A percentile compares a stretch with the other conserved stretches of the same genome.
These are phyloP conservation scores for Camelina laxa DNA, from an alignment of 345 rosid species.

Conservation along the genomic window DNA sequence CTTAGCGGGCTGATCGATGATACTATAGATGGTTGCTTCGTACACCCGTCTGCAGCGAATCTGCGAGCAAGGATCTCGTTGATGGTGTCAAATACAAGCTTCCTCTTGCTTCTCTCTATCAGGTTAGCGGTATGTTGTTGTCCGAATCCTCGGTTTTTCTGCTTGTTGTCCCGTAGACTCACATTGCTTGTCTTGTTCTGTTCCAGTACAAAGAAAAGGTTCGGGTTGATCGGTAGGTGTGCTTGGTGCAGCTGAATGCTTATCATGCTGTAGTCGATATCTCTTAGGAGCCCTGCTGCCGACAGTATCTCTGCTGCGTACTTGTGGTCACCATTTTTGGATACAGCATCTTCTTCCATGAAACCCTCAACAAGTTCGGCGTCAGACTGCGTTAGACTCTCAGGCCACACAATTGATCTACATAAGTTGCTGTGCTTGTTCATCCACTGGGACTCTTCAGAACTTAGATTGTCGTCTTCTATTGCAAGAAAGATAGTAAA, in stretches of 20 bases:
- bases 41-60: slow-evolving; percentile 45
- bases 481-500: slow-evolving; percentile 40
- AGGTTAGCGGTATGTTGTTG: slow-evolving; percentile 41
- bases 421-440: slow-evolving; percentile 29
- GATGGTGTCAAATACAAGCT: slow-evolving; percentile 73
- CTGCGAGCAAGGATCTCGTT: slow-evolving; percentile 67
- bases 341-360: slow-evolving; percentile 39
- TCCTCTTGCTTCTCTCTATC: slow-evolving; percentile 57
- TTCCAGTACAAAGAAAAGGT: slow-evolving; percentile 65
- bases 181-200: slow-evolving; percentile 50
- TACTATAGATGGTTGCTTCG: slow-evolving; percentile 43
- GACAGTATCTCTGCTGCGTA: slow-evolving; percentile 65
- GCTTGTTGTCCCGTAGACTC: slow-evolving; percentile 43
- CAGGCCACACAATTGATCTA: slow-evolving; percentile 50
- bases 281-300: slow-evolving; percentile 65
- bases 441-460: slow-evolving; percentile 57
- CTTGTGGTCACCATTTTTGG: slow-evolving; percentile 56
- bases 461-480: slow-evolving; percentile 56
- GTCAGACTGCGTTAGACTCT: slow-evolving; percentile 41
- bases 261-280: slow-evolving; percentile 52
- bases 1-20: slow-evolving; percentile 40
- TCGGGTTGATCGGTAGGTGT: slow-evolving; percentile 60
- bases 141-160: slow-evolving; percentile 37
- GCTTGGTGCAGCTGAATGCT: slow-evolving; percentile 57
- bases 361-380: slow-evolving; percentile 36